phyloP scores from a whole-genome alignment of 306 rosid species.

The Quercus variabilis region DNA sequence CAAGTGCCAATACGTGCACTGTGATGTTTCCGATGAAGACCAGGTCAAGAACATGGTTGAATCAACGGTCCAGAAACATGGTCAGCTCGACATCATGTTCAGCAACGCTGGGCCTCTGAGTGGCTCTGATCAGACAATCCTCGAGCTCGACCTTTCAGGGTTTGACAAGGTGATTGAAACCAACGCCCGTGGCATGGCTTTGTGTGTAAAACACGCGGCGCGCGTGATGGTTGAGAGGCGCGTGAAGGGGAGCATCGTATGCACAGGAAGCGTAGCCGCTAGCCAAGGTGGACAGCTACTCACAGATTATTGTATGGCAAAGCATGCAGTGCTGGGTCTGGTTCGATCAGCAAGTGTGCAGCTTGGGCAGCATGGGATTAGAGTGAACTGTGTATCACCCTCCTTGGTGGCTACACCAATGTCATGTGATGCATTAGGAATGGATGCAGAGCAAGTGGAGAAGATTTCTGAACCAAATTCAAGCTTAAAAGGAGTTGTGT shows the following conservation, averaged over 20 bases:
- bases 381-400: slow-evolving; percentile 55
- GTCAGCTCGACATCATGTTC: slow-evolving; percentile 54
- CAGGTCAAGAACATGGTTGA: slow-evolving; percentile 40
- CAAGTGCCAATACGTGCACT: slow-evolving; percentile 39
- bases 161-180: slow-evolving; percentile 17
- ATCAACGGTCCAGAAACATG: slow-evolving; percentile 29
- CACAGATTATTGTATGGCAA: slow-evolving; percentile 44
- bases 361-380: slow-evolving; percentile 28
- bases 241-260: slow-evolving; percentile 47
- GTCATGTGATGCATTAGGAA: neutral
- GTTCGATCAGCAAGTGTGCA: slow-evolving; percentile 43
- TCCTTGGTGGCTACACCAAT: slow-evolving; percentile 34
- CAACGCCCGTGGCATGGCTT: slow-evolving; percentile 36
- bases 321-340: slow-evolving; percentile 54
- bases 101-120: slow-evolving; percentile 44
- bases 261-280: slow-evolving; percentile 37
- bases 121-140: slow-evolving; percentile 21
- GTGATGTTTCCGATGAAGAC: slow-evolving; percentile 49
- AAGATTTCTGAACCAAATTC: neutral
- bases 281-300: neutral
- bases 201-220: slow-evolving; percentile 51
- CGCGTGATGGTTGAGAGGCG: slow-evolving; percentile 41
- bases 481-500: slow-evolving; percentile 33
- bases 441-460: slow-evolving; percentile 1
- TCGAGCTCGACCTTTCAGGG: slow-evolving; percentile 35